Percentiles rank a stretch among this genome's conserved stretches.
Evolutionary conservation across 805 yeast genomes (phyloP).

Genomic region (Candida oleophila): DNA sequence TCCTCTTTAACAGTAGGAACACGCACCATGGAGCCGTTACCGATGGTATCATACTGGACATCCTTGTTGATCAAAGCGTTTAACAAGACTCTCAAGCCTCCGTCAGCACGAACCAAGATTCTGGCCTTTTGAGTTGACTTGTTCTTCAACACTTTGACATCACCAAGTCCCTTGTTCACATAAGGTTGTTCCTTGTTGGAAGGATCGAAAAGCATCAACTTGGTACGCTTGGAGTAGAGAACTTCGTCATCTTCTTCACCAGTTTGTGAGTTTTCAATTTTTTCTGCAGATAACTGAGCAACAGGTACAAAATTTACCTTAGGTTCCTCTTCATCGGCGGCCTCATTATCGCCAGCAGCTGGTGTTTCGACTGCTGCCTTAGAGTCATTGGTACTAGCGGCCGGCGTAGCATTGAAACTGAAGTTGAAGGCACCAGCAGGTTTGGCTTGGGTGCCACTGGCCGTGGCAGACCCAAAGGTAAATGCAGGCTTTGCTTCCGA

Average conservation of each 20-base stretch:
- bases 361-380: conserved; percentile 1
- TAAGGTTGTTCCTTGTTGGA: conserved; percentile 52
- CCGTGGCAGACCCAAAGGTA: conserved; percentile 20
- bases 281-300: conserved; percentile 36
- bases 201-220: conserved; percentile 60
- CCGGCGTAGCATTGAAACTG: not conserved
- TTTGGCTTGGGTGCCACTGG: conserved; percentile 3
- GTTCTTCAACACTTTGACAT: conserved; percentile 67
- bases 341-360: not conserved
- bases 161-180: conserved; percentile 75
- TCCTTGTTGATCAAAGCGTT: conserved; percentile 62
- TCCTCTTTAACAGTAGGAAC: conserved; percentile 60
- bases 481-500: conserved; percentile 15
- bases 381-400: conserved; percentile 4
- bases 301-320: conserved; percentile 40
- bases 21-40: conserved; percentile 66
- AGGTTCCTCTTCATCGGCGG: conserved; percentile 11
- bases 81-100: conserved; percentile 74
- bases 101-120: conserved; percentile 82
- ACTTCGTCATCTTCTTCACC: conserved; percentile 85
- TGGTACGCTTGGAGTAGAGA: conserved; percentile 65
- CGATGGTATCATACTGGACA: conserved; percentile 57
- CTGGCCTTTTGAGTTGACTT: conserved; percentile 63
- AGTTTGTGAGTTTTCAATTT: conserved; percentile 51
- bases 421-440: conserved; percentile 14